A percentile compares a stretch with the other conserved stretches of the same genome.
Conservation (phyloP, 169 alveolate genomes). For the Plasmodium cynomolgi region DNA sequence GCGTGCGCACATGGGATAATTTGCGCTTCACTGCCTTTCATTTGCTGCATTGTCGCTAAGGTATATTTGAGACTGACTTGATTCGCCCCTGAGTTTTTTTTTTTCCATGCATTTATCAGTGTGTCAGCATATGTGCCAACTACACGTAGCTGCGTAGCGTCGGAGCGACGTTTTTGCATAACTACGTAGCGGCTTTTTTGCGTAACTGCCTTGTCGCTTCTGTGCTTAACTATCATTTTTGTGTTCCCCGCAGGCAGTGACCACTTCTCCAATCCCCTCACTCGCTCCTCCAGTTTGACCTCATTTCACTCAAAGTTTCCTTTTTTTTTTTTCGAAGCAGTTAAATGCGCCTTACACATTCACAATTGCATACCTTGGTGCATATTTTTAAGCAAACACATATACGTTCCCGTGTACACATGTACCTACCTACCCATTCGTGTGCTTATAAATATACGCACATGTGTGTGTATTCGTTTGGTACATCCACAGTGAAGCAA, state of each 20-base stretch:
- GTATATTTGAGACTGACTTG: conserved; percentile 43
- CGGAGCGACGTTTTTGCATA: not conserved
- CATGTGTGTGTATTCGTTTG: not conserved
- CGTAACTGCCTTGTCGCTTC: not conserved
- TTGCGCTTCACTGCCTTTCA: not conserved
- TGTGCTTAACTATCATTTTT: not conserved
- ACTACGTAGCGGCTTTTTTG: not conserved
- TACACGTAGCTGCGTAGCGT: not conserved
- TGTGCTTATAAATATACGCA: not conserved
- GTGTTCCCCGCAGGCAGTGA: not conserved
- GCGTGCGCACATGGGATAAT: not conserved
- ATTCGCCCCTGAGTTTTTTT: conserved; percentile 19
- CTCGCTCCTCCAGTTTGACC: not conserved
- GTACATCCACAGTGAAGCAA: conserved; percentile 1
- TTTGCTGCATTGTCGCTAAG: conserved; percentile 12
- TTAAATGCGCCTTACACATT: not conserved
- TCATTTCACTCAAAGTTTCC: not conserved
- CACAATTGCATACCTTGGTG: not conserved
- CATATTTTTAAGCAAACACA: not conserved
- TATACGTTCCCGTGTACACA: not conserved
- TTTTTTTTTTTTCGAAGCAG: not conserved
- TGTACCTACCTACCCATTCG: not conserved
- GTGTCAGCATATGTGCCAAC: not conserved
- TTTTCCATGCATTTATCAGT: not conserved
- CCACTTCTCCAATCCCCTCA: not conserved